These are phyloP conservation scores for Penicillium paxilli DNA, from an alignment of 495 filamentous ascomycete genomes.

Conservation along the genomic window DNA sequence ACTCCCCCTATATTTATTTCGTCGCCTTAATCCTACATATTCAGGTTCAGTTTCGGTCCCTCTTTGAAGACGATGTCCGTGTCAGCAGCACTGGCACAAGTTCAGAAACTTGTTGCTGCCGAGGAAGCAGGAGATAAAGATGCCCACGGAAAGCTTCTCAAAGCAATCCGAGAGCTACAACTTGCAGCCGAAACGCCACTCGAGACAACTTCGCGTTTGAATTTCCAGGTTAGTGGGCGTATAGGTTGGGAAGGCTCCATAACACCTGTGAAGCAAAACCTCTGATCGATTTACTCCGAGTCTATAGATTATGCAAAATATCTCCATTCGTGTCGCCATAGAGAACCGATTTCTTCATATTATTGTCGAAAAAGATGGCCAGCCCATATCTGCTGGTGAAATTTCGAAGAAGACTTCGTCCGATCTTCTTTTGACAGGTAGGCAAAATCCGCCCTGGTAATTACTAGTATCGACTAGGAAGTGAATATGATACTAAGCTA, in stretches of 20 bases:
- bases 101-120: slow-evolving; percentile 17
- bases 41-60: background rate
- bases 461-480: too few species aligned
- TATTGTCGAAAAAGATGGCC: slow-evolving; percentile 1
- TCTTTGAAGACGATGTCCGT: slow-evolving; percentile 6
- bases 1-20: too few species aligned
- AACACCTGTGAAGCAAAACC: too few species aligned
- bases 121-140: slow-evolving; percentile 15
- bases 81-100: slow-evolving; percentile 10
- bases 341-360: slow-evolving; percentile 11
- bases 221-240: slow-evolving; percentile 20
- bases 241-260: background rate
- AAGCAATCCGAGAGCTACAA: slow-evolving; percentile 20
- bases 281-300: too few species aligned
- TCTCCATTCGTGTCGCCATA: slow-evolving; percentile 12
- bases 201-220: slow-evolving; percentile 25
- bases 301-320: slow-evolving; percentile 9
- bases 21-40: too few species aligned
- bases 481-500: background rate
- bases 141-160: slow-evolving; percentile 20
- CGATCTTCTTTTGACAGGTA: slow-evolving; percentile 9
- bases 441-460: background rate
- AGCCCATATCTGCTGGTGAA: slow-evolving; percentile 4
- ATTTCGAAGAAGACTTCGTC: slow-evolving; percentile 4
- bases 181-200: slow-evolving; percentile 24